Evolutionary conservation across 257 asterid species (phyloP).

Genomic region (Datura wrightii): DNA sequence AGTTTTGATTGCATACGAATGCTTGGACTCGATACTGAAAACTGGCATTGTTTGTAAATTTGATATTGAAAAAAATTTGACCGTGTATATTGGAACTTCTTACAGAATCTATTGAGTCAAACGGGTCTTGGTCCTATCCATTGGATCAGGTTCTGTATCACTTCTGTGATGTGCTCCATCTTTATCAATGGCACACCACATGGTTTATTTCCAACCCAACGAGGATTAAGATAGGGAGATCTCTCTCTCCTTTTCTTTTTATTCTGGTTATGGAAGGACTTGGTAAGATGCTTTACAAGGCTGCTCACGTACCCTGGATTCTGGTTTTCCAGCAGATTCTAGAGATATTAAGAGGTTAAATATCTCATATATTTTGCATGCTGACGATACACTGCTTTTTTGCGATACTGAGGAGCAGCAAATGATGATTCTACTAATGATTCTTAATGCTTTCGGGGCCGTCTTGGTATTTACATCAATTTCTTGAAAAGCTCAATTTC

Average conservation of each 20-base stretch:
- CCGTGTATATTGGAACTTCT: not conserved
- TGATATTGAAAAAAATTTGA: not conserved
- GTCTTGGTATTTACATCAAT: not conserved
- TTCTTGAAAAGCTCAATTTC: not conserved
- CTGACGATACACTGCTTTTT: not conserved
- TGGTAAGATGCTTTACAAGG: not conserved
- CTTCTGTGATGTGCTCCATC: not conserved
- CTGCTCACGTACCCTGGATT: not conserved
- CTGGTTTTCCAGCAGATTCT: not conserved
- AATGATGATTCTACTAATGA: not conserved
- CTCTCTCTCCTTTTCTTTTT: not conserved
- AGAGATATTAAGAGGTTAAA: constrained; percentile 5
- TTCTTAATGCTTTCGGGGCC: not conserved
- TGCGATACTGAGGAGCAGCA: not conserved
- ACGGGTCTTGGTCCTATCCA: not conserved
- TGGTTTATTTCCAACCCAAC: not conserved
- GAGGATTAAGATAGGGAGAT: not conserved
- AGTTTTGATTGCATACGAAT: not conserved
- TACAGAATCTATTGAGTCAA: not conserved
- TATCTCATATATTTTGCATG: not conserved
- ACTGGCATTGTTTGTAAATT: not conserved
- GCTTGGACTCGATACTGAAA: not conserved
- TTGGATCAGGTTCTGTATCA: not conserved
- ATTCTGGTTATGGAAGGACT: not conserved
- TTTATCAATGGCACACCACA: not conserved